A percentile compares a stretch with the other conserved stretches of the same genome.
These are phyloP conservation scores for Stephania yunnanensis DNA, from an alignment of 164 flowering plant genomes.

Conservation along the genomic window DNA sequence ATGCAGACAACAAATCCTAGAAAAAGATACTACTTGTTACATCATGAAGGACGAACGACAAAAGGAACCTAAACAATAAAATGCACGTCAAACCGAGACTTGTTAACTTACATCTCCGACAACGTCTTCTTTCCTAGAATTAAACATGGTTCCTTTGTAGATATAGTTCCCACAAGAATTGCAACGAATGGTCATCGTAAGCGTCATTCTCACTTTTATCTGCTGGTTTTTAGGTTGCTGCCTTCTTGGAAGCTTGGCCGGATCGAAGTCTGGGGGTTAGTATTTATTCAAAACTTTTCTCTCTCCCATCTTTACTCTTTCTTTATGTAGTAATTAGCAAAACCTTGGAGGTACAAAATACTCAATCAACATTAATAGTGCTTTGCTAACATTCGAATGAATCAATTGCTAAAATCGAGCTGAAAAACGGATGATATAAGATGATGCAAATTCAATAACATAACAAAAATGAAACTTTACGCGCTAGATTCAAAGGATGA, in stretches of 20 bases:
- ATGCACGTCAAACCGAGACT: not conserved
- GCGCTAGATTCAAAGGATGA: too few species aligned
- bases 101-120: constrained; percentile 54
- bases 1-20: too few species aligned
- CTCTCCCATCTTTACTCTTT: constrained; percentile 9
- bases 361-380: too few species aligned
- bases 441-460: too few species aligned
- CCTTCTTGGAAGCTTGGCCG: constrained; percentile 72
- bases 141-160: constrained; percentile 12
- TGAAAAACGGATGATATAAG: too few species aligned
- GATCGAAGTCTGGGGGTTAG: constrained; percentile 95
- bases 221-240: constrained; percentile 73
- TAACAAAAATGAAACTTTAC: too few species aligned
- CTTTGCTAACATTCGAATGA: too few species aligned
- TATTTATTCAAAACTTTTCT: constrained; percentile 82
- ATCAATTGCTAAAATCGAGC: too few species aligned
- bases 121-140: constrained; percentile 35
- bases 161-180: constrained; percentile 15
- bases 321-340: too few species aligned
- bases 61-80: not conserved
- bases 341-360: too few species aligned
- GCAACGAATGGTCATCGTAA: constrained; percentile 17
- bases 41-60: not conserved
- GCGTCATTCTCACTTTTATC: constrained; percentile 48
- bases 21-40: too few species aligned